These are phyloP conservation scores for Sugiyamaella grinbergsii DNA, from an alignment of 1,139 yeast genomes.

Conservation along the genomic window DNA sequence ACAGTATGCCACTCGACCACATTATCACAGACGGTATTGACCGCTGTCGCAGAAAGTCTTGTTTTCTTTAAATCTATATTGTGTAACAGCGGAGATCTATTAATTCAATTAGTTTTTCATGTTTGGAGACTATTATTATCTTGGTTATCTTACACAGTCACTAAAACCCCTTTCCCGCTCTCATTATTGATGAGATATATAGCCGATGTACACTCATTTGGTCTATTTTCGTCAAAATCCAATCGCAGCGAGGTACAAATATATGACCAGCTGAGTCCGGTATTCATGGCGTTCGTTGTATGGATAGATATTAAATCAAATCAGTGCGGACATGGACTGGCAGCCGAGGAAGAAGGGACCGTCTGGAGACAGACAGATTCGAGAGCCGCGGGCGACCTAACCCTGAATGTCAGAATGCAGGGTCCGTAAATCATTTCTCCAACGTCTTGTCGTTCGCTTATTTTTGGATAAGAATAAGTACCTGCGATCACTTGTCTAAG, in stretches of 20 bases:
- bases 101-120: neutral
- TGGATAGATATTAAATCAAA: neutral
- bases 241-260: slow-evolving; percentile 25
- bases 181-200: slow-evolving; percentile 20
- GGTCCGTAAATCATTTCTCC: too few species aligned
- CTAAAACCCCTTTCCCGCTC: slow-evolving; percentile 12
- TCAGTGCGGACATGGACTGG: too few species aligned
- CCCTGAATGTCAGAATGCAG: too few species aligned
- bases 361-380: too few species aligned
- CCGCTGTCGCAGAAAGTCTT: slow-evolving; percentile 7
- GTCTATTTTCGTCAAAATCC: slow-evolving; percentile 11
- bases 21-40: slow-evolving; percentile 5
- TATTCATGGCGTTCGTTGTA: neutral
- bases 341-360: too few species aligned
- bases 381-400: too few species aligned
- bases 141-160: slow-evolving; percentile 22
- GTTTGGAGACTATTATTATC: neutral
- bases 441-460: too few species aligned
- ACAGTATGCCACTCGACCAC: slow-evolving; percentile 29
- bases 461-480: too few species aligned
- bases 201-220: slow-evolving; percentile 24
- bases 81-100: slow-evolving; percentile 21
- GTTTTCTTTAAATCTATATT: slow-evolving; percentile 8
- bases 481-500: slow-evolving; percentile 2
- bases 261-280: slow-evolving; percentile 17